Base-by-base conservation (phyloP, 768 basidiomycete genomes). In the Pulveroboletus sp. region DNA sequence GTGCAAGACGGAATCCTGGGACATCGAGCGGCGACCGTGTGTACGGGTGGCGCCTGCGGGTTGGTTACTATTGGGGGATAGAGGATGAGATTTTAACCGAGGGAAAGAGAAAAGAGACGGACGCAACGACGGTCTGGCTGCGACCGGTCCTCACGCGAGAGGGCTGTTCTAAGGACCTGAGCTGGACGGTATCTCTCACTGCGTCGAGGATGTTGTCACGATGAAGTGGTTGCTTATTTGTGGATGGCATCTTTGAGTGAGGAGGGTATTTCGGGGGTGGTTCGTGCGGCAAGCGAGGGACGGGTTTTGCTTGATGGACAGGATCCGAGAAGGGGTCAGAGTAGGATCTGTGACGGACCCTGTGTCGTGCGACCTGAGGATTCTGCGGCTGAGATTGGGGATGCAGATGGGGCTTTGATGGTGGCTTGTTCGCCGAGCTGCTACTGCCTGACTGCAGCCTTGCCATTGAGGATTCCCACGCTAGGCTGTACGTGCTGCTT, bases 141-240 rank as follows among this genome's bases (percentile, higher is more conserved):
- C 86, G 78, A 56, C 70, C 73, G 41, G 80, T 69, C 60, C 80
- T 79, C 21, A 64, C 56, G 56, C 75, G 73, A 45, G 80, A 67
- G 47, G 73, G 56, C 40, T 72, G 65, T 51, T 75, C 73, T 27
- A 71, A 59, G 36, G 71, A 64, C 43, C 74, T 77, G 57, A 84
- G 69, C 49, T 76, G 75, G 21, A 86, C 83, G 43, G 86, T 83
- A 53, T 89, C 84, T 56, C 81, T 76, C 56, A 87, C 79, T 38
- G 85, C 80, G 31, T 86, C 82, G 49, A 75, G 62, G 68, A 83
- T 77, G 55, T 74, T 65, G 52, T 69, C 66, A 36, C 71, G 60
- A 53, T 69, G 70, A 17, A 59, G 59, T 30, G 57, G 59, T 15
- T 68, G 69, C 42, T 71, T 71, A 47, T 51, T 49, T 42, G 57